phyloP scores from a whole-genome alignment of 306 rosid genomes.

The Corylus heterophylla region DNA sequence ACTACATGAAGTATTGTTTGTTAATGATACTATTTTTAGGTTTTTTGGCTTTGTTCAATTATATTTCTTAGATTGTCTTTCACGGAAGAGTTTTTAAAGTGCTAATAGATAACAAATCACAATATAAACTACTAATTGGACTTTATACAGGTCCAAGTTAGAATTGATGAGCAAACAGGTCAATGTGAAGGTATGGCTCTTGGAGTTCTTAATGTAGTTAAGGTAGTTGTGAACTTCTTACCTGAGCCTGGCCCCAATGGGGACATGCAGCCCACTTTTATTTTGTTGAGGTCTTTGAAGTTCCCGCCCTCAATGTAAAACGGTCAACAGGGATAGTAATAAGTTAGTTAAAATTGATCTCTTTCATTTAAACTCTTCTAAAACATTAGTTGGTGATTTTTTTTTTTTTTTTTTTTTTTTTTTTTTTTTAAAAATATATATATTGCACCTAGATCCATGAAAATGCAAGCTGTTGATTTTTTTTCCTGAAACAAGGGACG shows the following conservation, averaged over 20 bases:
- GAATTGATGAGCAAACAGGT: slow-evolving; percentile 30
- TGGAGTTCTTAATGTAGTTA: slow-evolving; percentile 5
- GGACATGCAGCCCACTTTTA: not conserved
- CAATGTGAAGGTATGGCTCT: slow-evolving; percentile 43
- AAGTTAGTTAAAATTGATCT: not conserved
- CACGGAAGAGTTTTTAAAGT: not conserved
- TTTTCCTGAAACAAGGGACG: not conserved
- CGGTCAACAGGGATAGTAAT: not conserved
- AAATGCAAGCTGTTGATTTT: not conserved
- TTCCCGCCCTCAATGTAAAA: not conserved
- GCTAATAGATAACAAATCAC: not conserved
- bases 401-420: too few species aligned
- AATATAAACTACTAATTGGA: slow-evolving; percentile 14
- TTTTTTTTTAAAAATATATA: not conserved
- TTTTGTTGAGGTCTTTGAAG: not conserved
- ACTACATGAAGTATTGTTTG: not conserved
- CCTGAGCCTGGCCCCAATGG: not conserved
- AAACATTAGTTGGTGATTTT: not conserved
- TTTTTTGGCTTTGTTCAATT: not conserved
- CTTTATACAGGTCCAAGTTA: slow-evolving; percentile 53
- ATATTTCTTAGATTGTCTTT: not conserved
- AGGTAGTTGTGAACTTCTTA: not conserved
- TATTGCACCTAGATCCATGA: not conserved
- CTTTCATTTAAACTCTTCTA: not conserved
- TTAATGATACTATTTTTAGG: not conserved